Percentiles rank a stretch among this genome's conserved stretches.
phyloP scores from a whole-genome alignment of 352 stramenopile species.

The Globisporangium lucens region DNA sequence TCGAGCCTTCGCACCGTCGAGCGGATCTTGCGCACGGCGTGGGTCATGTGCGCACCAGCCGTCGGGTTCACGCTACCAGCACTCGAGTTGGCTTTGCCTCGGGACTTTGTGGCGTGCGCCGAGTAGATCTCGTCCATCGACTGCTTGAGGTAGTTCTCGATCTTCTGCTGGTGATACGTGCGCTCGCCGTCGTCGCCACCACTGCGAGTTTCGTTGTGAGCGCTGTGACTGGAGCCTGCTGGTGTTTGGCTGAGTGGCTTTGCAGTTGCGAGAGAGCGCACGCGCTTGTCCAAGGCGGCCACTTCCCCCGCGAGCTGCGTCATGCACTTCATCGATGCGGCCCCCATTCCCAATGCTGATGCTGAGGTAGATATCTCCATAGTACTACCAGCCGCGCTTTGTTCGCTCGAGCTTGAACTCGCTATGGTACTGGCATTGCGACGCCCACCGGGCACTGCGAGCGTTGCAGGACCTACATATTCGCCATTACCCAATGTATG shows the following conservation, averaged over 20 bases:
- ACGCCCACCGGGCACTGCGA: background rate
- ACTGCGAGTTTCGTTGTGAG: background rate
- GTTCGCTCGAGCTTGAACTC: background rate
- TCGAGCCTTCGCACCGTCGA: slow-evolving; percentile 64
- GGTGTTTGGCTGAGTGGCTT: background rate
- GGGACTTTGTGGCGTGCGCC: slow-evolving; percentile 7
- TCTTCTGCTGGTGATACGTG: slow-evolving; percentile 31
- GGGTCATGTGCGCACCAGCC: slow-evolving; percentile 45
- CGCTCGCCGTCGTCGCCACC: slow-evolving; percentile 1
- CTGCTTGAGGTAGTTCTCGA: slow-evolving; percentile 50
- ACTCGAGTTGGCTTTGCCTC: background rate
- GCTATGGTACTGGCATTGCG: slow-evolving; percentile 3
- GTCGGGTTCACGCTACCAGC: slow-evolving; percentile 25
- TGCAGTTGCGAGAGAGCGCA: slow-evolving; percentile 16
- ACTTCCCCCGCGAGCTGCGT: slow-evolving; percentile 25
- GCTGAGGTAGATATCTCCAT: background rate
- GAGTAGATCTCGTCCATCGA: slow-evolving; percentile 45
- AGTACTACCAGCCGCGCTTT: background rate
- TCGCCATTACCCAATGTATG: background rate
- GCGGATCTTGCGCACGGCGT: slow-evolving; percentile 57
- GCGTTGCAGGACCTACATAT: slow-evolving; percentile 2
- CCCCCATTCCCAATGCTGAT: background rate
- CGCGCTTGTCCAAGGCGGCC: slow-evolving; percentile 22
- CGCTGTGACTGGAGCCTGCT: background rate
- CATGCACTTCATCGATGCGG: slow-evolving; percentile 18